Percentiles rank a stretch among this genome's conserved stretches.
phyloP scores from a whole-genome alignment of 495 filamentous ascomycete genomes.

The Trichoderma orchidacearum region DNA sequence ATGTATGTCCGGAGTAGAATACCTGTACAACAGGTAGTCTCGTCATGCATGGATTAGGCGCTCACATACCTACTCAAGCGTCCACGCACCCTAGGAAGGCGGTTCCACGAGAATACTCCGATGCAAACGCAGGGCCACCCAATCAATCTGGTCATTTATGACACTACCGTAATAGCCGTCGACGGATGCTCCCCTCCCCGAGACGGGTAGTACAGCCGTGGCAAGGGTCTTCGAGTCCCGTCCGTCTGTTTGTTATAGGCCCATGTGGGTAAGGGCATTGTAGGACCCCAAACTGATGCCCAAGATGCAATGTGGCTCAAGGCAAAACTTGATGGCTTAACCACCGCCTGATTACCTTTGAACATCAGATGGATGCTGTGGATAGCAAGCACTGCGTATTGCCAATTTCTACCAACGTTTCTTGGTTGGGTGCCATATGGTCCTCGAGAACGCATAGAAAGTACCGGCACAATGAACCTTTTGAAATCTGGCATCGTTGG shows the following conservation, averaged over 20 bases:
- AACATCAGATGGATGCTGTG: no score
- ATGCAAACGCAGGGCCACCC: not conserved
- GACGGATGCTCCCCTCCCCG: not conserved
- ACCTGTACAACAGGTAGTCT: not conserved
- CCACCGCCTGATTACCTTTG: no score
- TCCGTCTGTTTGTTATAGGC: not conserved
- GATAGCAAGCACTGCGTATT: not conserved
- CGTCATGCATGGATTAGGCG: not conserved
- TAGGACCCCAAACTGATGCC: not conserved
- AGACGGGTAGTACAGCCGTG: not conserved
- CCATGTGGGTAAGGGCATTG: not conserved
- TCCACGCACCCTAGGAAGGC: not conserved
- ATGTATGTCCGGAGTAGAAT: no score
- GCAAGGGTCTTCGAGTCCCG: not conserved
- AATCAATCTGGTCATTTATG: not conserved
- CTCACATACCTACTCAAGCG: not conserved
- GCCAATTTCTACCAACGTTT: no score
- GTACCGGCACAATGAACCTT: no score
- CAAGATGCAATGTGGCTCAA: no score
- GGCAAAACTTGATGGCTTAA: no score
- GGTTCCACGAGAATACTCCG: not conserved
- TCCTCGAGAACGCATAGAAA: no score
- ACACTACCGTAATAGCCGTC: not conserved
- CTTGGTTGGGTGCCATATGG: no score
- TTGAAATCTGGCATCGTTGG: no score